These are phyloP conservation scores for Furcasterigmium furcatum DNA, from an alignment of 2,329 filamentous ascomycete genomes.

Conservation along the genomic window DNA sequence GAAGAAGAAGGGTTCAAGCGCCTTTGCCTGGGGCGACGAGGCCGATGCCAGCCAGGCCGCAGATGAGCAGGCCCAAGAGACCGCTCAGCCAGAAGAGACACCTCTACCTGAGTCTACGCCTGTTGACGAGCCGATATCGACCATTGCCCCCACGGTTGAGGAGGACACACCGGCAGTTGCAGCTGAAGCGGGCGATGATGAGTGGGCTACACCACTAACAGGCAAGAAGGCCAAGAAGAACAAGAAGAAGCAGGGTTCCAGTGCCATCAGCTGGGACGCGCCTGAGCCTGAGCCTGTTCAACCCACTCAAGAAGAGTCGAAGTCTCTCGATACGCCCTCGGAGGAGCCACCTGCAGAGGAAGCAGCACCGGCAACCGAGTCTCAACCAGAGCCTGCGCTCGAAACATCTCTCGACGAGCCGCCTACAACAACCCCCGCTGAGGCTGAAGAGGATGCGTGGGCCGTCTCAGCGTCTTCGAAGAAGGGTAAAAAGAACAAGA, in stretches of 20 bases:
- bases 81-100: too few species aligned
- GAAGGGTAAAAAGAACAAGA: constrained; percentile 16
- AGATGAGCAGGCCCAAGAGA: too few species aligned
- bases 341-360: not conserved
- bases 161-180: not conserved
- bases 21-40: not conserved
- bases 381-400: not conserved
- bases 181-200: constrained; percentile 9
- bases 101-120: too few species aligned
- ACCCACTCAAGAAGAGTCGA: too few species aligned
- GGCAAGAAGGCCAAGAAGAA: constrained; percentile 17
- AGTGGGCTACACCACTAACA: constrained; percentile 10
- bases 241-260: constrained; percentile 9
- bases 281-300: not conserved
- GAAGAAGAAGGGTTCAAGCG: constrained; percentile 7
- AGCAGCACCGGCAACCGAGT: not conserved
- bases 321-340: too few species aligned
- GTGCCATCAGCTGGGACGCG: not conserved
- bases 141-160: constrained; percentile 2
- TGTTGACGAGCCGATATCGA: not conserved
- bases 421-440: not conserved
- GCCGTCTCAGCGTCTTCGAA: constrained; percentile 14
- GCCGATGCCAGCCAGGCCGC: not conserved
- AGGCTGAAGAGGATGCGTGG: constrained; percentile 9
- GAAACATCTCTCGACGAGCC: constrained; percentile 2